Evolutionary conservation across 306 rosid genomes (phyloP).

Genomic region (Malus fusca): DNA sequence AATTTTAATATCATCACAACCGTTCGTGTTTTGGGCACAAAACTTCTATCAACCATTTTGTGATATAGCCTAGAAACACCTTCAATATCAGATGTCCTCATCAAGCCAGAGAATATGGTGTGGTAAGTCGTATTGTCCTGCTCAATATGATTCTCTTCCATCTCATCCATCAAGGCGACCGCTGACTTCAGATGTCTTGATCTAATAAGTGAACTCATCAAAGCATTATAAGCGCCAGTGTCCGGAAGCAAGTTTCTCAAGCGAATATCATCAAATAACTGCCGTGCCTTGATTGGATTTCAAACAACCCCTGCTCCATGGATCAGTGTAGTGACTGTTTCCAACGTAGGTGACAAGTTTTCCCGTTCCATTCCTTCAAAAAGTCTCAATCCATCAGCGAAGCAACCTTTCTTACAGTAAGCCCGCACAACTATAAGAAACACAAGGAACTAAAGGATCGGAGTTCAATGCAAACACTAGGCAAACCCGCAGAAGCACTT

Average conservation of each 20-base stretch:
- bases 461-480: not conserved
- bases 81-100: conserved; percentile 40
- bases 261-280: conserved; percentile 55
- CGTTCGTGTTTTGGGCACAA: conserved; percentile 66
- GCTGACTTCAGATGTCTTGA: conserved; percentile 53
- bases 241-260: conserved; percentile 53
- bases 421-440: conserved; percentile 11
- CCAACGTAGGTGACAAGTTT: conserved; percentile 36
- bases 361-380: conserved; percentile 65
- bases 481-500: not conserved
- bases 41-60: conserved; percentile 52
- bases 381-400: conserved; percentile 67
- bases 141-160: conserved; percentile 49
- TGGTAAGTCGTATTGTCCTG: conserved; percentile 67
- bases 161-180: conserved; percentile 51
- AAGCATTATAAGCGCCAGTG: conserved; percentile 66
- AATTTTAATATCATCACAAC: conserved; percentile 62
- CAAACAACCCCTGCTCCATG: conserved; percentile 84
- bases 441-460: not conserved
- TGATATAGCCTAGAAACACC: conserved; percentile 43
- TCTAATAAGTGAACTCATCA: conserved; percentile 53
- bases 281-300: conserved; percentile 48
- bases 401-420: conserved; percentile 68
- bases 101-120: conserved; percentile 52
- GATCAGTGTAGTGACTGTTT: conserved; percentile 75